phyloP scores from a whole-genome alignment of 2,329 filamentous ascomycete genomes.

The Curvularia spicifera region DNA sequence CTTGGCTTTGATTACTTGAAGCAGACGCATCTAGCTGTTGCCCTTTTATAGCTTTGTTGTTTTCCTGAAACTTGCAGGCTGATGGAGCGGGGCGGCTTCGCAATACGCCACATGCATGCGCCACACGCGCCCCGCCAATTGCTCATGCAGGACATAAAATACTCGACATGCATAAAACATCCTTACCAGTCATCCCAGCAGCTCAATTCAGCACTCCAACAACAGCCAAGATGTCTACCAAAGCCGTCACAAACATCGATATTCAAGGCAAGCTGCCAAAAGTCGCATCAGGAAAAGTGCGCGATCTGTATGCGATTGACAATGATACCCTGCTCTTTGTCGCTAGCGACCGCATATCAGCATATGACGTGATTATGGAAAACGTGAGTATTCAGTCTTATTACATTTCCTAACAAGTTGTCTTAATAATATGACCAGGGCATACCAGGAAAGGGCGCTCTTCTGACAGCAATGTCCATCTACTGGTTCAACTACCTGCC shows the following conservation, averaged over 20 bases:
- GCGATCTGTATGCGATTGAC: slow-evolving; percentile 79
- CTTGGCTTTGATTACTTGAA: background rate
- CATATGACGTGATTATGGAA: slow-evolving; percentile 88
- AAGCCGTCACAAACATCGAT: slow-evolving; percentile 40
- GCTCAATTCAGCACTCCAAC: slow-evolving; percentile 2
- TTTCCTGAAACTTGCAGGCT: no score
- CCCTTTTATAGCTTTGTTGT: no score
- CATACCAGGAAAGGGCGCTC: slow-evolving; percentile 69
- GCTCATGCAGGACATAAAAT: slow-evolving; percentile 29
- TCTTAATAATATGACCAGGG: slow-evolving; percentile 55
- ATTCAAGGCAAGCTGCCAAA: slow-evolving; percentile 50
- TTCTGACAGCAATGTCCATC: slow-evolving; percentile 69
- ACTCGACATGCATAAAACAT: slow-evolving; percentile 22
- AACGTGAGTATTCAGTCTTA: slow-evolving; percentile 64
- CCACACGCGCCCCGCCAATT: slow-evolving; percentile 17
- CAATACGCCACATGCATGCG: slow-evolving; percentile 8
- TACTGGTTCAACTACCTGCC: slow-evolving; percentile 72
- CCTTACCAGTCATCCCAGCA: slow-evolving; percentile 15
- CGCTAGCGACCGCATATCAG: slow-evolving; percentile 88
- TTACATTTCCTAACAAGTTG: background rate
- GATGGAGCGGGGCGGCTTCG: background rate
- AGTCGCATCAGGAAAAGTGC: slow-evolving; percentile 74
- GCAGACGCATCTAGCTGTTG: background rate
- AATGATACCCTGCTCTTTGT: slow-evolving; percentile 78
- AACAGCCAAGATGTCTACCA: slow-evolving; percentile 34